Evolutionary conservation across 2,329 filamentous ascomycete genomes (phyloP).

Genomic region (Aspergillus proliferans): DNA sequence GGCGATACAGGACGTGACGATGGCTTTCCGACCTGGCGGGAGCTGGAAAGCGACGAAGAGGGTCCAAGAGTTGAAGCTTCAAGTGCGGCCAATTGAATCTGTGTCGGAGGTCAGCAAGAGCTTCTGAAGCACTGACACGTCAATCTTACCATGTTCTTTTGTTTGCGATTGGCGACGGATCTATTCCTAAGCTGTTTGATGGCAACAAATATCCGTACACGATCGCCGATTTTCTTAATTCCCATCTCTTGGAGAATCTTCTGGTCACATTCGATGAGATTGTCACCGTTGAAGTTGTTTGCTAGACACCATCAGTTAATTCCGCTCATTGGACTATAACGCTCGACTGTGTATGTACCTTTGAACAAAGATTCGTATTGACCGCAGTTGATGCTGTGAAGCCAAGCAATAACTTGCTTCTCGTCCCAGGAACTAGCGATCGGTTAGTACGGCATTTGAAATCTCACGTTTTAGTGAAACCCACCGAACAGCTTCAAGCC

Average conservation of each 20-base stretch:
- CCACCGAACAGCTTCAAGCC: conserved; percentile 67
- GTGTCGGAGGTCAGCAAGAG: conserved; percentile 11
- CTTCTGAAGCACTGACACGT: background rate
- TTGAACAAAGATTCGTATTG: conserved; percentile 89
- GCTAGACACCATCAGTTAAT: conserved; percentile 36
- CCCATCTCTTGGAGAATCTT: conserved; percentile 95
- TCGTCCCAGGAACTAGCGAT: conserved; percentile 69
- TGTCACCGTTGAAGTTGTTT: conserved; percentile 97
- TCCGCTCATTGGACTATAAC: background rate
- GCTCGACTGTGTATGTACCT: conserved; percentile 36
- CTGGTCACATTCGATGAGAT: conserved; percentile 94
- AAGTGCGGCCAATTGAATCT: conserved; percentile 80
- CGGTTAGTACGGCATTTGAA: conserved; percentile 13
- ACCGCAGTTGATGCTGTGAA: conserved; percentile 82
- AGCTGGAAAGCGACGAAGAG: conserved; percentile 55
- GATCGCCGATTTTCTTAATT: conserved; percentile 94
- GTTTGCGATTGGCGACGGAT: conserved; percentile 69
- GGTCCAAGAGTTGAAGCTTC: conserved; percentile 57
- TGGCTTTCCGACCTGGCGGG: conserved; percentile 50
- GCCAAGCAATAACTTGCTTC: conserved; percentile 82
- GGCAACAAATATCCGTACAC: conserved; percentile 80
- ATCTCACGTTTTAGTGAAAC: conserved; percentile 5
- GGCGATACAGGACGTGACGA: conserved; percentile 68
- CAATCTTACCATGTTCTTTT: conserved; percentile 68
- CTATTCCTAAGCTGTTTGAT: conserved; percentile 78